These are phyloP conservation scores for Cryptococcus sp. DNA, from an alignment of 1,284 basidiomycete species.

Conservation along the genomic window DNA sequence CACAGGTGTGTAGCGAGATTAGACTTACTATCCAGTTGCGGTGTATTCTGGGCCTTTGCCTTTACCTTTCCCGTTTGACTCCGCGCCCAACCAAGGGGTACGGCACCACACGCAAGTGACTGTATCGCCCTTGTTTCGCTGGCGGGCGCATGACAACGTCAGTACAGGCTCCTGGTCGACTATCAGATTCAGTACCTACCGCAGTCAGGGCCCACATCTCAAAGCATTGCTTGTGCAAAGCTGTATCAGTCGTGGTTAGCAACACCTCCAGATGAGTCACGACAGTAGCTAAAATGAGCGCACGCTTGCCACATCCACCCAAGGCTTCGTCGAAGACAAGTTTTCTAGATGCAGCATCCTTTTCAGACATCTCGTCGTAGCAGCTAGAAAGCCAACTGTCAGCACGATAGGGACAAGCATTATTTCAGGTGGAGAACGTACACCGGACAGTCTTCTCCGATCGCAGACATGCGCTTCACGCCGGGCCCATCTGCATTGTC, in stretches of 20 bases:
- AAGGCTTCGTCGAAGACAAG: constrained; percentile 35
- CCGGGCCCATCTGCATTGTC: constrained; percentile 6
- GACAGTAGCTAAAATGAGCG: constrained; percentile 7
- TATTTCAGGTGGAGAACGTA: constrained; percentile 15
- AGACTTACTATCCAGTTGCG: constrained; percentile 25
- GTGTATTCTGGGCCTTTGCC: constrained; percentile 17
- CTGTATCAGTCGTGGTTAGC: constrained; percentile 14
- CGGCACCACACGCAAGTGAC: constrained; percentile 48
- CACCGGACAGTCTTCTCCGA: constrained; percentile 47
- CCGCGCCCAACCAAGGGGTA: constrained; percentile 20
- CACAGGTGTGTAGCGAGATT: background rate
- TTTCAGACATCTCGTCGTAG: constrained; percentile 39
- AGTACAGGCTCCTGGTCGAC: too few species aligned
- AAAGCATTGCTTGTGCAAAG: constrained; percentile 39
- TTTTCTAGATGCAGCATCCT: constrained; percentile 21
- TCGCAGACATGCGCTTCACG: constrained; percentile 18
- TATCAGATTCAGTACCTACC: constrained; percentile 14
- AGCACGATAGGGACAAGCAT: background rate
- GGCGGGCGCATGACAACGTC: background rate
- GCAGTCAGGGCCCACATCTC: constrained; percentile 34
- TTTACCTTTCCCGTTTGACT: background rate
- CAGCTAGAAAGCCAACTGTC: constrained; percentile 20
- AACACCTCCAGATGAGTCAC: background rate
- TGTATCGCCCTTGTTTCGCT: constrained; percentile 17
- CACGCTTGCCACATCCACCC: constrained; percentile 40